A percentile compares a stretch with the other conserved stretches of the same genome.
Conservation (phyloP, 2,329 filamentous ascomycete genomes). For the Dactylellina sp. region DNA sequence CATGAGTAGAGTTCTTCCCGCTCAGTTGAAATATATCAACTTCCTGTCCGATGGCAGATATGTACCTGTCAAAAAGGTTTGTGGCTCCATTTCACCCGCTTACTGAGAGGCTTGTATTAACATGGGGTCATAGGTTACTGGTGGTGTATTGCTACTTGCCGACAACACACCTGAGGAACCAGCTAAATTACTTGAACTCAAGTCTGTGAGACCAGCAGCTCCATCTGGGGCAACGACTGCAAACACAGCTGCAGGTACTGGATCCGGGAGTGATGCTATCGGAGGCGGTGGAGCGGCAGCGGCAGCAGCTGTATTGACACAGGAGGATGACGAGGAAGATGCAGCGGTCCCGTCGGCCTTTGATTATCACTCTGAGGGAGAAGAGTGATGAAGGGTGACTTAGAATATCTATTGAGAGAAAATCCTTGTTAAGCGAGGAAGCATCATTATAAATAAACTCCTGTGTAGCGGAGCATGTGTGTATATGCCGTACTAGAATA, state of each 20-base stretch:
- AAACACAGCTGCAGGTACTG: constrained; percentile 67
- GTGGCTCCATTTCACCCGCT: constrained; percentile 59
- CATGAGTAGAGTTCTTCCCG: constrained; percentile 92
- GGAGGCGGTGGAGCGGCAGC: constrained; percentile 69
- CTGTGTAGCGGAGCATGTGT: constrained; percentile 45
- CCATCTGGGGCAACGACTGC: constrained; percentile 45
- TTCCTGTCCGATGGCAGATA: constrained; percentile 86
- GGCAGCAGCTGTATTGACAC: constrained; percentile 81
- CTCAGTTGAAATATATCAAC: constrained; percentile 93
- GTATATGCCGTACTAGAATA: constrained; percentile 49
- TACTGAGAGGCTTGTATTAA: not conserved
- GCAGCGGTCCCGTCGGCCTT: constrained; percentile 78
- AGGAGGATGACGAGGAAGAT: constrained; percentile 78
- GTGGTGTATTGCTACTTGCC: constrained; percentile 89
- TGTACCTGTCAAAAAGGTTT: constrained; percentile 89
- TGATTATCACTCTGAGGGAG: constrained; percentile 79
- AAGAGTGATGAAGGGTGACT: constrained; percentile 64
- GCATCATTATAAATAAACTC: constrained; percentile 38
- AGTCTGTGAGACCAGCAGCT: constrained; percentile 77
- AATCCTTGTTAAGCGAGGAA: constrained; percentile 16
- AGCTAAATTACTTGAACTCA: constrained; percentile 87
- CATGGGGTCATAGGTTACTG: constrained; percentile 77
- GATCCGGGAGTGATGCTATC: constrained; percentile 64
- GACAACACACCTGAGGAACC: constrained; percentile 83
- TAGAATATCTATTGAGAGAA: constrained; percentile 8